Evolutionary conservation across 805 yeast species (phyloP), one percentile per base, ranked within the genome.

Genomic region (Monosporozyma aquatica): DNA sequence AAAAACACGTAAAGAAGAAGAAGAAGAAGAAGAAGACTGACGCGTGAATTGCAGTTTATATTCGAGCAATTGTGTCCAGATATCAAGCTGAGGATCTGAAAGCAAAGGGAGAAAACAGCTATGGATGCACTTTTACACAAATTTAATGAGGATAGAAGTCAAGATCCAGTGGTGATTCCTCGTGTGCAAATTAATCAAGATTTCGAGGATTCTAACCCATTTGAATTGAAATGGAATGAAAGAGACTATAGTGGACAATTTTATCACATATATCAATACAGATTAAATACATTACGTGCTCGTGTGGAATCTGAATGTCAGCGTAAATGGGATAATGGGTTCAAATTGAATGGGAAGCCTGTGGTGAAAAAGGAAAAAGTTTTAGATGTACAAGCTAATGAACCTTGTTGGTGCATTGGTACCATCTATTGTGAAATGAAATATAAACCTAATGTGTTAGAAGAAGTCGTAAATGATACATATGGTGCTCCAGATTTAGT

Each of bases 351-450:
- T 26, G 69, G 67, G 5, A 59, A 56, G 32, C 44, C 44, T 20
- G 70, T 66, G 2, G 59, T 57, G 14, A 62, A 61, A 63, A 68
- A 57, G 62, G 72, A 72, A 28, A 70, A 61, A 55, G 64, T 61
- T 47, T 20, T 75, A 55, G 54, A 65, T 64, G 32, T 73, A 64
- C 48, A 68, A 60, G 50, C 69, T 54, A 48, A 67, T 59, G 38
- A 65, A 60, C 53, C 76, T 69, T 59, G 85, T 47, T 92, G 90
- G 90, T 78, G 87, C 10, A 70, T 82, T 21, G 98, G 98, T 2
- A 86, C 97, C 0, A 71, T 89, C 0, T 87, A 82, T 54, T 74
- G 85, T 53, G 95, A 89, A 47, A 72, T 86, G 80, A 78, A 78
- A 54, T 76, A 77, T 55, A 92, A 92, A 56, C 87, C 95, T 4